Evolutionary conservation across 2,329 filamentous ascomycete genomes (phyloP).

Genomic region (Karstenula rhodostoma): DNA sequence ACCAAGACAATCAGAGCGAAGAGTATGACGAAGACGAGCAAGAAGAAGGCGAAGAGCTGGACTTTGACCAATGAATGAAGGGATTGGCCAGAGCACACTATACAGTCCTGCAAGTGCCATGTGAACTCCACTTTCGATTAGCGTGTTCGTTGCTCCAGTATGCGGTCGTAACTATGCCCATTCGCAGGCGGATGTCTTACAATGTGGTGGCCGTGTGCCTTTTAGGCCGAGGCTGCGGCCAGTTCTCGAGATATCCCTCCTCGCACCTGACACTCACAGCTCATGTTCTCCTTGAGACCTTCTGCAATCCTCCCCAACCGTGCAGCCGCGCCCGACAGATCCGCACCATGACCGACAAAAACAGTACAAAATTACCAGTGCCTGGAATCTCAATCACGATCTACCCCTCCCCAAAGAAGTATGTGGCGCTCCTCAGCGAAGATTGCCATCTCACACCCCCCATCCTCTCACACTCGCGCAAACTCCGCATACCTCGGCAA

Average conservation of each 20-base stretch:
- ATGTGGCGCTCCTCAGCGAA: not conserved
- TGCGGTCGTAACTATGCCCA: not conserved
- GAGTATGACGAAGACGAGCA: constrained; percentile 51
- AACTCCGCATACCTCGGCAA: constrained; percentile 73
- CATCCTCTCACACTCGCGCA: constrained; percentile 29
- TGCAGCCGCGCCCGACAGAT: not conserved
- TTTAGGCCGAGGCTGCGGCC: not conserved
- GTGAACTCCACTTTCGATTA: not conserved
- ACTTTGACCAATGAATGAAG: constrained; percentile 24
- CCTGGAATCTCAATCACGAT: not conserved
- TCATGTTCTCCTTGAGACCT: not conserved
- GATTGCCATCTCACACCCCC: not conserved
- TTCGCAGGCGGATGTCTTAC: constrained; percentile 3
- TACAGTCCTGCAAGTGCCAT: not conserved
- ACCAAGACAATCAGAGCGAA: constrained; percentile 45
- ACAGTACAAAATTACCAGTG: not conserved
- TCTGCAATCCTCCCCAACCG: not conserved
- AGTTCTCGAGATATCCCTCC: not conserved
- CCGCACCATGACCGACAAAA: not conserved
- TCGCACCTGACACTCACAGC: not conserved
- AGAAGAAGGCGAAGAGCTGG: constrained; percentile 44
- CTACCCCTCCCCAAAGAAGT: not conserved
- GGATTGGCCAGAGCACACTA: not conserved
- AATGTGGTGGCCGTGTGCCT: not conserved
- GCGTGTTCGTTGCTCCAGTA: not conserved